A percentile compares a stretch with the other conserved stretches of the same genome.
These are phyloP conservation scores for Leccinum subtestaceum DNA, from an alignment of 768 basidiomycete genomes.

Conservation along the genomic window DNA sequence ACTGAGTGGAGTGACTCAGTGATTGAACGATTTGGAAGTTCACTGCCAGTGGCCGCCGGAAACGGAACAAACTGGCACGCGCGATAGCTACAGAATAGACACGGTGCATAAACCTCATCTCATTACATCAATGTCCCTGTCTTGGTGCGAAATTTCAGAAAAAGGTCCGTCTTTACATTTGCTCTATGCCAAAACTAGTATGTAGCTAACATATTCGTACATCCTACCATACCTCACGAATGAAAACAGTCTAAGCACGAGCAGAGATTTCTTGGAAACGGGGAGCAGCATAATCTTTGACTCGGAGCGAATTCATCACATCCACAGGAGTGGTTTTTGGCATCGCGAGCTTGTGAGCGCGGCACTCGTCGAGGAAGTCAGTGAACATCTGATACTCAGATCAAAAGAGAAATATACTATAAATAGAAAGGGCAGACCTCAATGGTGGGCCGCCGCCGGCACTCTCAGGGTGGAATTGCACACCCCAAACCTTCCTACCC, in stretches of 20 bases:
- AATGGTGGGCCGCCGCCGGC: constrained; percentile 70
- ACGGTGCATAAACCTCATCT: no score
- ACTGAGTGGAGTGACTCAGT: no score
- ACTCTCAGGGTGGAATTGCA: constrained; percentile 99
- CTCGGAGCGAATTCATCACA: constrained; percentile 2
- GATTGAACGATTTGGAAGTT: no score
- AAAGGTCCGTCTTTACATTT: not conserved
- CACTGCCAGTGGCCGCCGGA: no score
- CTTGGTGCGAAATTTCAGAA: no score
- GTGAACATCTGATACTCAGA: constrained; percentile 74
- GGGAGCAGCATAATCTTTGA: constrained; percentile 21
- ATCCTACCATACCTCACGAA: not conserved
- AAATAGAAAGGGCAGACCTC: constrained; percentile 31
- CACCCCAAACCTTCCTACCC: constrained; percentile 93
- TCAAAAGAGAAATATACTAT: not conserved
- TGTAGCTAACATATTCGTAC: constrained; percentile 8
- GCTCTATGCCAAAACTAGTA: not conserved
- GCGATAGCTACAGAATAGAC: no score
- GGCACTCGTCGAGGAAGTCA: constrained; percentile 87
- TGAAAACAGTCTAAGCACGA: constrained; percentile 22
- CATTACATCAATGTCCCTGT: no score
- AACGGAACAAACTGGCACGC: not conserved
- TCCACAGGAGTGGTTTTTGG: constrained; percentile 13
- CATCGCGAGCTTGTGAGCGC: constrained; percentile 46
- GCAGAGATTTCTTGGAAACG: constrained; percentile 26